phyloP scores from a whole-genome alignment of 2,329 filamentous ascomycete genomes.

The Xylaria sp. region DNA sequence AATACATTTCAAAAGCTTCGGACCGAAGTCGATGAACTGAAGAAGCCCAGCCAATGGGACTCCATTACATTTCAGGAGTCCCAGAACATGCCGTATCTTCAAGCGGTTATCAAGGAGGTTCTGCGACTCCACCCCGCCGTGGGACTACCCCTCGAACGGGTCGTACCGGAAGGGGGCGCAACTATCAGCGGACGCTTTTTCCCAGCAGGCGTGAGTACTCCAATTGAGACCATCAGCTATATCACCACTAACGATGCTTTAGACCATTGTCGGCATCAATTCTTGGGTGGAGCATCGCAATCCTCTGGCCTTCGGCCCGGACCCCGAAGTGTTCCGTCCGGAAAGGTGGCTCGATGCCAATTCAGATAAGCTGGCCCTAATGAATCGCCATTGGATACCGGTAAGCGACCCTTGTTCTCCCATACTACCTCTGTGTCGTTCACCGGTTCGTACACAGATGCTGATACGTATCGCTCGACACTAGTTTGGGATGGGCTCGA shows the following conservation, averaged over 20 bases:
- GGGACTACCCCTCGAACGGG: conserved; percentile 46
- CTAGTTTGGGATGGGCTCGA: conserved; percentile 40
- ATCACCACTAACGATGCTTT: not conserved
- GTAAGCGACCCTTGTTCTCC: conserved; percentile 30
- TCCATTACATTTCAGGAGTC: conserved; percentile 32
- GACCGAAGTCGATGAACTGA: conserved; percentile 41
- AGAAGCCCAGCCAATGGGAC: conserved; percentile 7
- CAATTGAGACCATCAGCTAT: not conserved
- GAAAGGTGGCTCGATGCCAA: conserved; percentile 25
- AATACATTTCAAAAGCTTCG: conserved; percentile 38
- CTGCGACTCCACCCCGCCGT: conserved; percentile 50
- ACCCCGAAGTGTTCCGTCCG: conserved; percentile 39
- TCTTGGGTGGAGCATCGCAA: conserved; percentile 47
- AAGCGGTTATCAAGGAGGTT: conserved; percentile 51
- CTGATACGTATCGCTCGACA: not conserved
- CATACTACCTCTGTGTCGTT: not conserved
- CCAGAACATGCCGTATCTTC: conserved; percentile 46
- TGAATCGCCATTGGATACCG: conserved; percentile 41
- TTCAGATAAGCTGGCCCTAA: conserved; percentile 14
- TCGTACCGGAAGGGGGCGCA: conserved; percentile 44
- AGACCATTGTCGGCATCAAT: conserved; percentile 46
- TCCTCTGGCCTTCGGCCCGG: conserved; percentile 43
- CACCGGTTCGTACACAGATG: not conserved
- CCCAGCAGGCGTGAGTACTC: conserved; percentile 20
- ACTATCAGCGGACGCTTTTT: conserved; percentile 32